A percentile compares a stretch with the other conserved stretches of the same genome.
phyloP scores from a whole-genome alignment of 2,329 filamentous ascomycete genomes.

The Microsporum canis region DNA sequence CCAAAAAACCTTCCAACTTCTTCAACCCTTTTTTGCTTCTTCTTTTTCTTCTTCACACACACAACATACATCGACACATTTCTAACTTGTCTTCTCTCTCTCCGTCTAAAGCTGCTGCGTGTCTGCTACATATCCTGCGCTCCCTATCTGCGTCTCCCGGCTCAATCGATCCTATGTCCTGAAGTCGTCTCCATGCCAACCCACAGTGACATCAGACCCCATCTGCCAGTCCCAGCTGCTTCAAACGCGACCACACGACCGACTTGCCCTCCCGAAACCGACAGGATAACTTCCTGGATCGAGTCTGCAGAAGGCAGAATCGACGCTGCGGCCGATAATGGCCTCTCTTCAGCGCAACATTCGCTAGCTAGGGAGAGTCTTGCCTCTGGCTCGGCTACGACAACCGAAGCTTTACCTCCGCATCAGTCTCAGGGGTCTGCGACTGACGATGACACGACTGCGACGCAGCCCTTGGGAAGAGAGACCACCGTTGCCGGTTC shows the following conservation, averaged over 20 bases:
- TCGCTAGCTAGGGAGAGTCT: not conserved
- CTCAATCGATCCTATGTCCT: not conserved
- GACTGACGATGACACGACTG: not conserved
- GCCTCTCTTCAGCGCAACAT: not conserved
- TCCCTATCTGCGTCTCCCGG: not conserved
- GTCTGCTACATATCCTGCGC: not conserved
- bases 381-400: not conserved
- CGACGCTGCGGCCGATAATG: conserved; percentile 18
- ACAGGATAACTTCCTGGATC: conserved; percentile 26
- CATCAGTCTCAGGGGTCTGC: not conserved
- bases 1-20: not conserved
- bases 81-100: not conserved
- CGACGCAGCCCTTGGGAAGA: not conserved
- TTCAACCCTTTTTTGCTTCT: not conserved
- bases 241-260: conserved; percentile 36
- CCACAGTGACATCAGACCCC: conserved; percentile 35
- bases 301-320: conserved; percentile 21
- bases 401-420: not conserved
- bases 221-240: conserved; percentile 29
- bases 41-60: not conserved
- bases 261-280: conserved; percentile 41
- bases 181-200: conserved; percentile 38
- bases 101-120: not conserved
- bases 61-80: not conserved
- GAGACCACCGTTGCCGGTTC: not conserved